Conservation (phyloP, 345 rosid genomes). For the Acer yangbiense region DNA sequence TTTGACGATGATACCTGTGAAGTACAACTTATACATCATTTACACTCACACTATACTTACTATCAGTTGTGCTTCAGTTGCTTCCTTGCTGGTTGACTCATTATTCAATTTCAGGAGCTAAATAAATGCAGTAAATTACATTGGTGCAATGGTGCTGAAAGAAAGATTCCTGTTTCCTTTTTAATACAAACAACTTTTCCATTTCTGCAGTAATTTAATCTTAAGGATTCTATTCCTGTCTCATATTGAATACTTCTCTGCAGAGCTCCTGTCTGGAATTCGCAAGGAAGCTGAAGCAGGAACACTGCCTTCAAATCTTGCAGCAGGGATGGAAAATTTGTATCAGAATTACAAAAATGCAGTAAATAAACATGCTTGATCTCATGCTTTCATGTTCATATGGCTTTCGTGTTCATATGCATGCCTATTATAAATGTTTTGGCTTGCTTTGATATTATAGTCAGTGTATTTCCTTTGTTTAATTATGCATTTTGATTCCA, state of each 20-base stretch:
- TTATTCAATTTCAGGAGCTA: neutral
- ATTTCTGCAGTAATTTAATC: neutral
- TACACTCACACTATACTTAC: neutral
- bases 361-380: constrained; percentile 51
- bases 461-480: neutral
- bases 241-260: constrained; percentile 23
- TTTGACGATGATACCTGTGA: neutral
- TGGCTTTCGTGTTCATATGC: constrained; percentile 21
- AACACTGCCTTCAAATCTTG: constrained; percentile 73
- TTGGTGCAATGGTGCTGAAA: neutral
- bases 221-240: constrained; percentile 16
- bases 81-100: neutral
- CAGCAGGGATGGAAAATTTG: constrained; percentile 80
- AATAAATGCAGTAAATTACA: neutral
- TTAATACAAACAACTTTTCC: neutral
- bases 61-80: neutral
- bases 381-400: constrained; percentile 28
- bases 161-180: neutral
- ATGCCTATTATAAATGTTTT: constrained; percentile 7
- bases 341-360: constrained; percentile 89
- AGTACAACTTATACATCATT: neutral
- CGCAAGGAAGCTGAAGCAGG: constrained; percentile 72
- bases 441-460: neutral
- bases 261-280: constrained; percentile 83
- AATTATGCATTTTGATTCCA: neutral